phyloP scores from a whole-genome alignment of 352 stramenopile species.

The Peronospora tabacina region DNA sequence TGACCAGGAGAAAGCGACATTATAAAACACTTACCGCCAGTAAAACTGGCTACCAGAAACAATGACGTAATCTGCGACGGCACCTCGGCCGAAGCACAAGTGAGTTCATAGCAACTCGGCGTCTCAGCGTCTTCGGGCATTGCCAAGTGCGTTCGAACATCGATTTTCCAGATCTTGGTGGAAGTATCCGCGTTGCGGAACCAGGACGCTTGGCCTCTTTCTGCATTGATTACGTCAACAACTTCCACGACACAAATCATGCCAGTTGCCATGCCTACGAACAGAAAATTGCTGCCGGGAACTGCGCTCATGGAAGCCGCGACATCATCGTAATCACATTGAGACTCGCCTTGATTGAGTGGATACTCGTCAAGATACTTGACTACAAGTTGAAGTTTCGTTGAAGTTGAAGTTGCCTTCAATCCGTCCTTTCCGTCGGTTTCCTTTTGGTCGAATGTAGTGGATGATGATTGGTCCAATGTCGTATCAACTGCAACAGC shows the following conservation, averaged over 20 bases:
- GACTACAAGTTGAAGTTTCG: constrained; percentile 17
- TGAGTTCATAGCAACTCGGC: constrained; percentile 49
- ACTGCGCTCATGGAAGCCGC: constrained; percentile 42
- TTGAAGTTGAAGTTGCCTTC: constrained; percentile 14
- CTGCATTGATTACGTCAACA: constrained; percentile 1
- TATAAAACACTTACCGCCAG: constrained; percentile 76
- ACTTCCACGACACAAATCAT: constrained; percentile 65
- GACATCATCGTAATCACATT: constrained; percentile 41
- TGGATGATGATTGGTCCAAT: constrained; percentile 21
- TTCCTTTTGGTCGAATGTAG: constrained; percentile 11
- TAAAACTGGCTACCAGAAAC: constrained; percentile 60
- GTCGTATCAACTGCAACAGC: constrained; percentile 6
- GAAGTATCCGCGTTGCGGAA: constrained; percentile 21
- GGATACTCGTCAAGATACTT: constrained; percentile 47
- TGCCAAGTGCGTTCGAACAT: constrained; percentile 51
- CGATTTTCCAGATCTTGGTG: constrained; percentile 71
- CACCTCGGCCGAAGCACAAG: constrained; percentile 39
- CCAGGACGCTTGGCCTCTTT: constrained; percentile 20
- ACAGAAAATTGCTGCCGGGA: constrained; percentile 47
- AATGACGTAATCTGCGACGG: constrained; percentile 27
- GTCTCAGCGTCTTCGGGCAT: constrained; percentile 11
- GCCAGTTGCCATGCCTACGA: constrained; percentile 68
- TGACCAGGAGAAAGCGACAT: constrained; percentile 47
- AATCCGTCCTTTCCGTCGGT: constrained; percentile 5
- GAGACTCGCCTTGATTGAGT: constrained; percentile 46